Base-by-base conservation (phyloP, 805 yeast genomes). In the Monosporozyma yasuniensis region DNA sequence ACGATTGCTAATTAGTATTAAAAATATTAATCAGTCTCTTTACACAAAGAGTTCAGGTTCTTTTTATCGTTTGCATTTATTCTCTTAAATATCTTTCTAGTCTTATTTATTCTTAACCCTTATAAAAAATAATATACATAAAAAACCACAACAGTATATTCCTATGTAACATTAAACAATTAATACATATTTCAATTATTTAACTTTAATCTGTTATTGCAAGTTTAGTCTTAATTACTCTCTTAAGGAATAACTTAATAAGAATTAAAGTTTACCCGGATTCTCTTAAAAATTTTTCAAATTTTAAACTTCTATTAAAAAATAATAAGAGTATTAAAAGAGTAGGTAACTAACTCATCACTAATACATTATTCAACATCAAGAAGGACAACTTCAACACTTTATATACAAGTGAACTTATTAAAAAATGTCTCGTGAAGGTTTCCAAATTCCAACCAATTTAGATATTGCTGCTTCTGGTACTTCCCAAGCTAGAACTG, bases 401-500 rank as follows among this genome's bases (percentile, higher is more conserved):
- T n/a, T 4, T 21, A 11, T 18, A 37, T 22, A 30, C 11, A 23
- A 43, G 19, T 25, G 12, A 22, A 30, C 25, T n/a, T 18, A 46
- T 19, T n/a, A n/a, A 42, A 48, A 48, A 22, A 72, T 72, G 76
- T 71, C 74, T 64, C 87, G 90, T 78, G 96, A 87, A 80, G 95
- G 95, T 55, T 87, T 87, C 68, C 81, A 82, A 54, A 87, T 88
- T 55, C 93, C 95, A 58, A 74, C 86, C 45, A 83, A 85, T 50
- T 76, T 81, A 52, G 89, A 87, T 61, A 90, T 90, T 23, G 95
- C 95, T 44, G 96, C 95, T 32, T 85, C 89, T 35, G 88, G 89
- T 58, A 78, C 86, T 53, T 70, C 79, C 47, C 77, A 77, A 54
- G 74, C 81, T 52, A 81, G 83, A 65, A 80, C 83, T 52, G 83